Evolutionary conservation across 345 rosid genomes (phyloP), one percentile per base, ranked within the genome.

Genomic region (Arabidopsis suecica): DNA sequence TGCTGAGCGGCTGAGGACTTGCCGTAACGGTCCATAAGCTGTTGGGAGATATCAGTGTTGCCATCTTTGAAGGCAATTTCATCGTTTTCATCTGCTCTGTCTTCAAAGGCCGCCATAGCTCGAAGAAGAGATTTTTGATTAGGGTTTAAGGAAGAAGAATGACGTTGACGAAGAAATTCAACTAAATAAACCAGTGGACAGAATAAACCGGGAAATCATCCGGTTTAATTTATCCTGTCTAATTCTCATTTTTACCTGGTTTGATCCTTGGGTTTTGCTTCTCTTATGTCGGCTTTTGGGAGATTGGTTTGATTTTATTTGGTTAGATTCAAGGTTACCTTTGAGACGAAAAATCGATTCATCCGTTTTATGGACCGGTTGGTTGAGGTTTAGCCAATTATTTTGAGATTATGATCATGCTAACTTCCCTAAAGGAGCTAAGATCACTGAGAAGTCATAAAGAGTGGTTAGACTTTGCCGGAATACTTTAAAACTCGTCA

Each of bases 1-100:
- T 92, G 97, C 71, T 95, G 97, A 0, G 87, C 79, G 47, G 99
- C 97, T 1, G 96, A 79, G 38, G 96, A 95, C 41, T 88, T 77
- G 49, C 93, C 82, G 57, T 95, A 95, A 25, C 99, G 97, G 78
- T 88, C 91, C 86, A 95, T 85, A 54, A 95, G 92, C 62, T 90
- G 96, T 61, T 86, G 91, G 81, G 89, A 95, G 67, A 95, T 75
- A 64, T 95, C 97, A 32, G 83, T 36, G 72, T 84, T 76, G 13
- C 58, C 81, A 42, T 83, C 78, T 49, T 85, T 83, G 78, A 88
- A 70, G 12, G 65, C 48, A 8, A 79, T 70, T 33, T 67, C 75
- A 14, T 69, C 87, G 61, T 57, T 68, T 33, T 78, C 83, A 11
- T 61, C 82, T 13, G 69, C 69, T 71, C 58, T 61, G 73, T 76